These are phyloP conservation scores for Actinomucor elegans DNA, from an alignment of 371 early-diverging fungal species.

Conservation along the genomic window DNA sequence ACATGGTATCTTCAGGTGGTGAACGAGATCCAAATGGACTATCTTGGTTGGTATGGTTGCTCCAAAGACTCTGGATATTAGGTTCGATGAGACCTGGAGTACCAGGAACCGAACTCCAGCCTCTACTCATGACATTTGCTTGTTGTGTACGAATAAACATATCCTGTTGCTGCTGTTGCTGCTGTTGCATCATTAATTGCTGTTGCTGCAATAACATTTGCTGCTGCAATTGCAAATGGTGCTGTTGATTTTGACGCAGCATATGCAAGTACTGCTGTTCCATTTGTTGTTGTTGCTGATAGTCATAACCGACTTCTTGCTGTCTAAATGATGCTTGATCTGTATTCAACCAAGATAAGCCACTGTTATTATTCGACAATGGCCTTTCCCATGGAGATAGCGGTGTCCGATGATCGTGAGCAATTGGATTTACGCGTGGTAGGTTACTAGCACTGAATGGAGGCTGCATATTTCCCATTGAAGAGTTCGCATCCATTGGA, in stretches of 20 bases:
- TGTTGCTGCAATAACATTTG: constrained; percentile 33
- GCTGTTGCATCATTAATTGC: constrained; percentile 30
- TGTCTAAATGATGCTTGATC: too few species aligned
- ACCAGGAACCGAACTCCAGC: constrained; percentile 5
- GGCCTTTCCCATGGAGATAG: background rate
- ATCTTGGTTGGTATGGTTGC: background rate
- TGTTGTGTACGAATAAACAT: constrained; percentile 1
- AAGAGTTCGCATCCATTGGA: background rate
- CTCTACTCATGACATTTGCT: constrained; percentile 4
- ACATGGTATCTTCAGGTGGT: background rate
- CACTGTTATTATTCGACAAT: too few species aligned
- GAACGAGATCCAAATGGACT: background rate
- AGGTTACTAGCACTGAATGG: background rate
- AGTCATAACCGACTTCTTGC: background rate
- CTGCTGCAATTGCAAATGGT: constrained; percentile 27
- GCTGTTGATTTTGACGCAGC: constrained; percentile 42
- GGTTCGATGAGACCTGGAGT: background rate
- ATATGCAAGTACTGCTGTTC: constrained; percentile 39
- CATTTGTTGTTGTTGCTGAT: constrained; percentile 9
- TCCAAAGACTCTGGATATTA: background rate
- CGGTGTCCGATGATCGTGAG: background rate
- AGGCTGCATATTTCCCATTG: too few species aligned
- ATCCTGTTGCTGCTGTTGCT: constrained; percentile 8
- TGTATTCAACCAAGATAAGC: background rate
- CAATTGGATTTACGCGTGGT: background rate